A percentile compares a stretch with the other conserved stretches of the same genome.
Conservation (phyloP, 2,329 filamentous ascomycete species). For the Metarhizium robertsii region DNA sequence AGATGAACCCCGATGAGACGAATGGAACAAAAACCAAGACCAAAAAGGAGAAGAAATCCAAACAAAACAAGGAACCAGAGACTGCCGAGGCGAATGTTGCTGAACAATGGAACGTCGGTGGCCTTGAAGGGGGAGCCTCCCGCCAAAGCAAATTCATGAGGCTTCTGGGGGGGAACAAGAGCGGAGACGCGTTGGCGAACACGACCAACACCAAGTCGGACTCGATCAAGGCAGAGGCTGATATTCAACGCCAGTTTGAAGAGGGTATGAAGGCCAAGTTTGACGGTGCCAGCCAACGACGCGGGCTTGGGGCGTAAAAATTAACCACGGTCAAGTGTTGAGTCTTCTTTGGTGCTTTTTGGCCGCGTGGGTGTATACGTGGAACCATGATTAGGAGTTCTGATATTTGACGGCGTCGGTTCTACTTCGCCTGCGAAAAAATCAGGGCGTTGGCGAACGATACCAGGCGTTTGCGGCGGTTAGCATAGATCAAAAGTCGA, state of each 20-base stretch:
- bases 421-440: not conserved
- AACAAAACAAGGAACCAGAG: conserved; percentile 15
- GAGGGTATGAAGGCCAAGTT: conserved; percentile 47
- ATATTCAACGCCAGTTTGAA: conserved; percentile 49
- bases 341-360: not conserved
- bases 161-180: conserved; percentile 44
- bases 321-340: not conserved
- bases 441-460: not conserved
- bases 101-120: conserved; percentile 44
- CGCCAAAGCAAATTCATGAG: conserved; percentile 49
- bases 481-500: not conserved
- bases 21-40: not conserved
- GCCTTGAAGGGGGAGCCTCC: conserved; percentile 38
- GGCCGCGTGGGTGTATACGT: not conserved
- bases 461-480: not conserved
- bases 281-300: conserved; percentile 37
- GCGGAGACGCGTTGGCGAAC: conserved; percentile 16
- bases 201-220: conserved; percentile 19
- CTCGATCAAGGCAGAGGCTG: conserved; percentile 35
- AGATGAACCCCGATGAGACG: not conserved
- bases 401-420: not conserved
- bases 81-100: conserved; percentile 13
- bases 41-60: conserved; percentile 8
- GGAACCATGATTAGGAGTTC: not conserved
- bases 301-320: conserved; percentile 41